These are phyloP conservation scores for Taphrina pruni DNA, from an alignment of 1,139 yeast species.

Conservation along the genomic window DNA sequence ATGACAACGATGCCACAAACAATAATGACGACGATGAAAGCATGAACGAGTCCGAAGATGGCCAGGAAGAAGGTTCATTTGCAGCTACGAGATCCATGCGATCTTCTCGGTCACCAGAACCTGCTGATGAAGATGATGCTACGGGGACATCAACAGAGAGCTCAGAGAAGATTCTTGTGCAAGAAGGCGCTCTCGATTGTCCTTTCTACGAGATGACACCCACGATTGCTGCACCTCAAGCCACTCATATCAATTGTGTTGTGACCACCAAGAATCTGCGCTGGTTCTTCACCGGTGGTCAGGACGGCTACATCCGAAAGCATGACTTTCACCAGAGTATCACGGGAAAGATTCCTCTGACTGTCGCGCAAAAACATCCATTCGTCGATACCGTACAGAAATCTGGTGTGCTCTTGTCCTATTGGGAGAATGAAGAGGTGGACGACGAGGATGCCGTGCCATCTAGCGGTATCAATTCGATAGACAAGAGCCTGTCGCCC, in stretches of 20 bases:
- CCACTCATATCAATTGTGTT: slow-evolving; percentile 65
- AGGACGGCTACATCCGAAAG: slow-evolving; percentile 90
- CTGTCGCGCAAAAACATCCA: slow-evolving; percentile 90
- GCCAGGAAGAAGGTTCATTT: slow-evolving; percentile 48
- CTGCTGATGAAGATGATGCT: slow-evolving; percentile 44
- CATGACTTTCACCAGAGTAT: slow-evolving; percentile 85
- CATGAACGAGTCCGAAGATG: slow-evolving; percentile 48
- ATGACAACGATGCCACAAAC: slow-evolving; percentile 41
- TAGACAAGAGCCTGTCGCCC: slow-evolving; percentile 61
- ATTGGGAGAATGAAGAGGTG: slow-evolving; percentile 81
- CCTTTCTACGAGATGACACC: slow-evolving; percentile 55
- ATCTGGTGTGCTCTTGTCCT: slow-evolving; percentile 81
- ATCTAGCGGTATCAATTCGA: slow-evolving; percentile 50
- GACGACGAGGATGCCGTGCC: slow-evolving; percentile 10
- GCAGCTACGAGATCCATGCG: slow-evolving; percentile 46
- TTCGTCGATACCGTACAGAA: slow-evolving; percentile 80
- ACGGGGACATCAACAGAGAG: slow-evolving; percentile 43
- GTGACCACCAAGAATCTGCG: slow-evolving; percentile 82
- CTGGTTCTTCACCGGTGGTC: slow-evolving; percentile 94
- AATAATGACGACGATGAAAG: slow-evolving; percentile 47
- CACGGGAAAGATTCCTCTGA: slow-evolving; percentile 86
- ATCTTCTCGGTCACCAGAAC: slow-evolving; percentile 42
- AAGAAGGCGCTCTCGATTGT: slow-evolving; percentile 22
- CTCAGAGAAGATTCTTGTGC: slow-evolving; percentile 9
- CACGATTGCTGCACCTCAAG: slow-evolving; percentile 55